Evolutionary conservation across 2,329 filamentous ascomycete genomes (phyloP), one percentile per base, ranked within the genome.

Genomic region (Nothophaeocryptopus gaeumannii): DNA sequence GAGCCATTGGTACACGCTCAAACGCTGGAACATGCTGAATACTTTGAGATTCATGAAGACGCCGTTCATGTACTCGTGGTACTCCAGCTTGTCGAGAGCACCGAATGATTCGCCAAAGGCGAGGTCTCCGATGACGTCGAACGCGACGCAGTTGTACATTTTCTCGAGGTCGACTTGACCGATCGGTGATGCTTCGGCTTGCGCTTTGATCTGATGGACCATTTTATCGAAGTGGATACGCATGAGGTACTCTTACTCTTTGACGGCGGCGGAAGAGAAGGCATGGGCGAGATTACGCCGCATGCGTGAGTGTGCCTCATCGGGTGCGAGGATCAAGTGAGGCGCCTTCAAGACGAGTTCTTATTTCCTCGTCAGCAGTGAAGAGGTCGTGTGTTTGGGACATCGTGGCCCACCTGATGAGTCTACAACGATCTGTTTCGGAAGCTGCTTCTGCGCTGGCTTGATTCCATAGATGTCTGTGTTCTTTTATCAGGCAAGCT

Each of bases 201-300:
- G 39, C 30, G 47, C 39, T 12, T 33, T 34, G 12, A 55, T 36
- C 31, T 43, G 44, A 20, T 49, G 37, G 16, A 74, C 62, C 31
- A 74, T 65, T 8, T 72, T 50, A 45, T 69, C 59, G 15, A 71
- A 66, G 50, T 74, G 73, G 1, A 58, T 46, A 47, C 63, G 62
- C 51, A 75, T 42, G 60, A 68, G 63, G 0, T 63, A 65, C 53
- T 70, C 65, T 43, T 72, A 68, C 35, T 68, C 45, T 13, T 42
- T 35, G 11, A 74, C 51, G 1, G 69, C 70, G 41, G 66, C 66
- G 12, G 53, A 46, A 2, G 36, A 42, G 35, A 54, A 50, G 7
- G 55, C 44, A 20, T 59, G 46, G 9, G 49, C 45, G 5, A 58
- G 33, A 9, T 50, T 39, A 15, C 48, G 36, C 32, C 53, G 49